phyloP scores from a whole-genome alignment of 2,329 filamentous ascomycete genomes.

The Cladophialophora immunda region DNA sequence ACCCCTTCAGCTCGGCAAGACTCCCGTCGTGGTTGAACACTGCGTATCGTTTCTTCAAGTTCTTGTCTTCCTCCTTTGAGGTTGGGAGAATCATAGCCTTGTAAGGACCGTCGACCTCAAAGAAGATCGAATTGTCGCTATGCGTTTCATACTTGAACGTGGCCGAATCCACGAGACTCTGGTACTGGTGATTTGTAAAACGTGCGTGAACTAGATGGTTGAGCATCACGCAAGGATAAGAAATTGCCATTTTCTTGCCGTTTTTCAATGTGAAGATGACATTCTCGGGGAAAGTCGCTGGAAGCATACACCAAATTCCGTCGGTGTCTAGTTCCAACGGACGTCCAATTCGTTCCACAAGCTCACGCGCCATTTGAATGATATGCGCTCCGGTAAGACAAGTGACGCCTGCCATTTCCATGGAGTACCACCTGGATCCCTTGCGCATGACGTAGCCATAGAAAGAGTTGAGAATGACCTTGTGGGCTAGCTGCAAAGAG shows the following conservation, averaged over 20 bases:
- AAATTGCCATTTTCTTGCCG: conserved; percentile 95
- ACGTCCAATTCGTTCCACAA: conserved; percentile 91
- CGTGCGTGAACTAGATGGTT: conserved; percentile 94
- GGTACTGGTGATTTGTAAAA: conserved; percentile 98
- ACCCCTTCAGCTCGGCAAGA: conserved; percentile 93
- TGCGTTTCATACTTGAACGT: conserved; percentile 94
- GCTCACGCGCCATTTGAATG: conserved; percentile 92
- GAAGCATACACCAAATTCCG: conserved; percentile 99
- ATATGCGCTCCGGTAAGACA: conserved; percentile 96
- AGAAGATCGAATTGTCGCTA: conserved; percentile 99
- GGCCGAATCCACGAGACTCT: conserved; percentile 80
- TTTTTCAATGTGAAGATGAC: conserved; percentile 93
- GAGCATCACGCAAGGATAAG: conserved; percentile 98
- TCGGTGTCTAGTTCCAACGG: conserved; percentile 96
- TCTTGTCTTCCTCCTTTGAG: conserved; percentile 99
- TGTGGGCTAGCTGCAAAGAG: conserved; percentile 94
- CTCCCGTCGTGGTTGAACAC: conserved; percentile 99
- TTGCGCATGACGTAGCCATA: conserved; percentile 99
- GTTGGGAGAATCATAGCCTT: conserved; percentile 96
- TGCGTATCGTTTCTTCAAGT: conserved; percentile 98
- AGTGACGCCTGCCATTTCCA: conserved; percentile 99
- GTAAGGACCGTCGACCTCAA: conserved; percentile 98
- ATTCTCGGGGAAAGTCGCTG: conserved; percentile 95
- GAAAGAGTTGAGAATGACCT: conserved; percentile 98
- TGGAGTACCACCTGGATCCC: conserved; percentile 97